Evolutionary conservation across 495 filamentous ascomycete genomes (phyloP).

Genomic region (Talaromyces ruber): DNA sequence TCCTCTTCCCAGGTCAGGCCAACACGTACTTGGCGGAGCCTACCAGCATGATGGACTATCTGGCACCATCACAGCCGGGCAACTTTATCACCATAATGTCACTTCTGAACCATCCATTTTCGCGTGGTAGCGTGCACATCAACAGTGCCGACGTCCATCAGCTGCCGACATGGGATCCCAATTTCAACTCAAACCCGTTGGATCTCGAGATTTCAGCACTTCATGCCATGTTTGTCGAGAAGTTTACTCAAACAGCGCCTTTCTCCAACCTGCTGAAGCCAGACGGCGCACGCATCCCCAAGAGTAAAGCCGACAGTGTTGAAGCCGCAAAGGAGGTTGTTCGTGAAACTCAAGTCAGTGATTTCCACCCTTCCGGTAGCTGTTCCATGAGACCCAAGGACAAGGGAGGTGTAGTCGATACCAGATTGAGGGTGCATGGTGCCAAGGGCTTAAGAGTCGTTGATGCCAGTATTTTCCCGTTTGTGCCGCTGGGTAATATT

Average conservation of each 20-base stretch:
- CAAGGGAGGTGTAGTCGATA: conserved; percentile 32
- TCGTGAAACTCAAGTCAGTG: background rate
- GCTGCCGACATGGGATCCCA: conserved; percentile 25
- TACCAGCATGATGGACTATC: conserved; percentile 22
- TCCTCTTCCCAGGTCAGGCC: background rate
- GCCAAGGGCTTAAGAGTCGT: conserved; percentile 38
- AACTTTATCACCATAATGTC: conserved; percentile 14
- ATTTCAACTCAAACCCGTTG: conserved; percentile 17
- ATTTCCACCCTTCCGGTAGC: background rate
- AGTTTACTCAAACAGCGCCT: conserved; percentile 25
- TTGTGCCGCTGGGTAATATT: conserved; percentile 39
- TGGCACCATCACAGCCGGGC: conserved; percentile 10
- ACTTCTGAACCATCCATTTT: conserved; percentile 29
- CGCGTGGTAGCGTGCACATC: conserved; percentile 51
- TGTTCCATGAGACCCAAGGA: conserved; percentile 18
- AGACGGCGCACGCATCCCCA: background rate
- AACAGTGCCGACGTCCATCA: conserved; percentile 20
- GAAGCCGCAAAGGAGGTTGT: conserved; percentile 9
- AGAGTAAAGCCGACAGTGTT: conserved; percentile 7
- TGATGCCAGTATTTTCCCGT: conserved; percentile 47
- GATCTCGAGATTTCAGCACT: conserved; percentile 37
- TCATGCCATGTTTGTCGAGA: conserved; percentile 31
- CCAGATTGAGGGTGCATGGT: conserved; percentile 39
- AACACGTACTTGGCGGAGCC: background rate
- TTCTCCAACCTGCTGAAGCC: conserved; percentile 21